Base-by-base conservation (phyloP, 768 basidiomycete genomes). In the Xerocomellus chrysenteron region DNA sequence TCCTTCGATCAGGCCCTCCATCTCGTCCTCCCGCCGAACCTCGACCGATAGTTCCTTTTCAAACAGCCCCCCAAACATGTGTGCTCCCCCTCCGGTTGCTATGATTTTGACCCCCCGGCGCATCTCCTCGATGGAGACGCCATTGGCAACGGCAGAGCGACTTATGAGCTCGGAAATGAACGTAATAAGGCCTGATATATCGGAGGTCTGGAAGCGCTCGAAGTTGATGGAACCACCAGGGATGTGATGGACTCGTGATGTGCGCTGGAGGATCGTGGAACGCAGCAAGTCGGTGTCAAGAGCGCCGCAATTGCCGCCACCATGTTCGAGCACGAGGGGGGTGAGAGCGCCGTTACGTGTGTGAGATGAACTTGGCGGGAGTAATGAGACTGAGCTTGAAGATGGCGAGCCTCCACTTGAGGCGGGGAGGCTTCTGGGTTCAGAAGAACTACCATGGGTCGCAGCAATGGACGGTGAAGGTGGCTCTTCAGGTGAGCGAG, bases 171-270 rank as follows among this genome's bases (percentile, higher is more conserved):
- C 80, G 62, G 90, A 85, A 63, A 99, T 87, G 76, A 96, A 99
- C 48, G 79, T 76, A 62, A 98, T 85, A 66, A 94, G 92, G 35
- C 82, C 84, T 47, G 88, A 75, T 64, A 98, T 90, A 65, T 93
- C 82, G 60, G 89, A 83, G 52, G 97, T 98, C 76, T 99, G 88
- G 77, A 98, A 99, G 28, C 95, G 87, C 71, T 92, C 93, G 67
- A 98, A 99, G 74, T 98, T 99, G 69, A 99, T 84, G 47, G 94
- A 92, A 2, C 97, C 97, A 16, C 97, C 97, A 4, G 95, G 94
- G 64, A 97, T 90, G 68, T 96, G 91, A 57, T 80, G 80, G 4
- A 64, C 70, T 9, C 57, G 59, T 48, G 84, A 80, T 24, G 84
- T 84, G 50, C 84, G 83, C 58, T 85, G 85, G 41, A 91, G 81